Base-by-base conservation (phyloP, 2,329 filamentous ascomycete genomes). In the Diaporthe ilicicola region DNA sequence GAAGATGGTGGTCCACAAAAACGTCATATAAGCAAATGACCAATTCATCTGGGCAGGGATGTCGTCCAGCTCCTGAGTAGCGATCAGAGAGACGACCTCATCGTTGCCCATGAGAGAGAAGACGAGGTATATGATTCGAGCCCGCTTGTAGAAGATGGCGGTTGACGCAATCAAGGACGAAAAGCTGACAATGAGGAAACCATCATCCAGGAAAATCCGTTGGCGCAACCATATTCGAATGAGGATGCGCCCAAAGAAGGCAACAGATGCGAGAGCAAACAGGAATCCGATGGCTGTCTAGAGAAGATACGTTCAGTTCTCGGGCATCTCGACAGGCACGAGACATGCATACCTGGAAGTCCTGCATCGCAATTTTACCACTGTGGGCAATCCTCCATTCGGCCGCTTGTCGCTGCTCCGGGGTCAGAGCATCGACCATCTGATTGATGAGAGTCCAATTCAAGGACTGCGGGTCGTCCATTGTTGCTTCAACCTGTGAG, bases 1-100 rank as follows among this genome's bases (percentile, higher is more conserved):
- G 56, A 61, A 61, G 34, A 61, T 44, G 39, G 56, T 29, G 46
- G 56, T 61, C 56, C 56, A 61, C 37, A 61, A 32, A 22, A 61
- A 61, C 6, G 39, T 61, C 8, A 61, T 27, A 19, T 61, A 61
- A 8, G 56, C 56, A 39, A 61, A 61, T 15, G 56, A 61, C 56
- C 56, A 61, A 19, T 32, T 61, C 37, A 24, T n/a, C 19, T 61
- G 56, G n/a, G 29, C 42, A 17, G 17, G 46, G 10, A 24, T 39
- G n/a, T 61, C 37, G 39, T 32, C 34, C 7, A 61, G 29, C 22
- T 61, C 56, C 15, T 61, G 56, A 29, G 56, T 29, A 46, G 56
- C 56, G 8, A 61, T 61, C 7, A 61, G 46, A 29, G 34, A 42
- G 4, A 61, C 24, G 1, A 61, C 39, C 34, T 27, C 24, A 46